Evolutionary conservation across 2,329 filamentous ascomycete genomes (phyloP), one percentile per base, ranked within the genome.

Genomic region (Geoglossum cookeanum): DNA sequence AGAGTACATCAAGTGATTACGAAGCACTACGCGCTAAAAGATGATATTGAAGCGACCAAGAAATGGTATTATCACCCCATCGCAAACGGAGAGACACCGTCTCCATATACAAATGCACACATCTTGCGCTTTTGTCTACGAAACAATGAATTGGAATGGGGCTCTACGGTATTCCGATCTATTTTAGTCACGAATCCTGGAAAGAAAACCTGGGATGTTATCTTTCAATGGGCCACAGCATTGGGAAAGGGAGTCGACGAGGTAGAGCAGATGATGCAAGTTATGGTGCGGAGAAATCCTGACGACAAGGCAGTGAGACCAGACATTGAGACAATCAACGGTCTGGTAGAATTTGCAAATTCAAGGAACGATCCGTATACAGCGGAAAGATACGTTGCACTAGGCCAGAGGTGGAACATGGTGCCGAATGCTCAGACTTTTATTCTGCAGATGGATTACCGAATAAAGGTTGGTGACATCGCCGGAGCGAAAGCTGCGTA

Each of bases 141-240:
- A 27, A 81, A 79, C 56, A 69, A 76, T 29, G 73, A 84, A 56
- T 64, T 77, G 49, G 73, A 78, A 0, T 87, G 84, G 79, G 81
- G 80, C 0, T 75, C 78, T 56, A 66, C 71, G 1, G 70, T 85
- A 9, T 80, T 88, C 59, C 72, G 70, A n/a, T 68, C 67, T 11
- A 60, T 76, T 48, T 62, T 70, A 1, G 65, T 65, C 76, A 55
- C 68, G 65, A 49, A 70, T 67, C 56, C 75, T 71, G 66, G 65
- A 47, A 80, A 83, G 60, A 68, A 74, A 35, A 76, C 77, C 27
- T 88, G 85, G 81, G 84, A 92, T 64, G 75, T 83, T 11, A 73
- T 87, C 11, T 77, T 92, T 48, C 79, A 87, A 56, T 90, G 85
- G 81, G 83, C 87, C 33, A 81, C 85, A 11, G 76, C 84, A 6